Percentiles rank a stretch among this genome's conserved stretches.
Evolutionary conservation across 73 alveolate species (phyloP).

Genomic region (Tetrahymena malaccensis): DNA sequence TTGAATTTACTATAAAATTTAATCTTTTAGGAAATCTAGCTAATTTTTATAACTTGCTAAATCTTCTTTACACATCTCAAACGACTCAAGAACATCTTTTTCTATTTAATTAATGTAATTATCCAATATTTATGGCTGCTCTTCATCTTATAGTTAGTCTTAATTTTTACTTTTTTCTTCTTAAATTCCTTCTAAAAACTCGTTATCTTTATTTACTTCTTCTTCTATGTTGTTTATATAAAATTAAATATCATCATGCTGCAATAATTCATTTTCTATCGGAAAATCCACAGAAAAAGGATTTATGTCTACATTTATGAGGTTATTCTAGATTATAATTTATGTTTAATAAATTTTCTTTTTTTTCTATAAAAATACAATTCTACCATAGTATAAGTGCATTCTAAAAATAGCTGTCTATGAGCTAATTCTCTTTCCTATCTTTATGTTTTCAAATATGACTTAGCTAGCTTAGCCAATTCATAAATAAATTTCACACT

Average conservation of each 20-base stretch:
- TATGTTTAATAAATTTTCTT: background rate
- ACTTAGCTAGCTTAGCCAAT: background rate
- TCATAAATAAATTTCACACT: background rate
- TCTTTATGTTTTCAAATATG: background rate
- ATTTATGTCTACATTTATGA: background rate
- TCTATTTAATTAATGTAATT: background rate
- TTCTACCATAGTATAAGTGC: background rate
- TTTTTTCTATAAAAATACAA: background rate
- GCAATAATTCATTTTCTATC: background rate
- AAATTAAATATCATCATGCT: background rate
- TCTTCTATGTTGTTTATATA: background rate
- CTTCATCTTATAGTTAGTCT: background rate
- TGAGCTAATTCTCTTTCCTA: background rate
- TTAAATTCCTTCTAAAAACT: background rate
- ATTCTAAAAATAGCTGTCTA: background rate
- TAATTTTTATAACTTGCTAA: background rate
- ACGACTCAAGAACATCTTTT: background rate
- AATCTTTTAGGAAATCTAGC: background rate
- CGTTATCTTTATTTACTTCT: background rate
- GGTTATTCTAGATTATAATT: background rate
- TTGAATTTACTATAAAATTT: background rate
- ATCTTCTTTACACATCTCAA: background rate
- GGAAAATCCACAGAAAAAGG: background rate
- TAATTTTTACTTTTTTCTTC: background rate
- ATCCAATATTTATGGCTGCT: background rate